Evolutionary conservation across 2,329 filamentous ascomycete genomes (phyloP).

Genomic region (Pestalotiopsis sp.): DNA sequence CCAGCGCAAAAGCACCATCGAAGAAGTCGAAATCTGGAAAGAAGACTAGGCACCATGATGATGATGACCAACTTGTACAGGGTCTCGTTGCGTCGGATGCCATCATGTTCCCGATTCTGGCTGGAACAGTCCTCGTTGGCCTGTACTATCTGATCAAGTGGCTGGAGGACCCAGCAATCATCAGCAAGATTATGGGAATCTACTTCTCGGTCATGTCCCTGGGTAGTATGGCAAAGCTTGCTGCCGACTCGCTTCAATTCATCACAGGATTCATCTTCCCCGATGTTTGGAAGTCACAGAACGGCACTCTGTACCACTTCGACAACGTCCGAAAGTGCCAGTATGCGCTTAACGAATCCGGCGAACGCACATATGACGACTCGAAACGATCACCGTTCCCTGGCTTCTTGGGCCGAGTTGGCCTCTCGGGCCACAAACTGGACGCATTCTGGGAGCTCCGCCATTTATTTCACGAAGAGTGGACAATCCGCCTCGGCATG

Average conservation of each 20-base stretch:
- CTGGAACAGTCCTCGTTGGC: slow-evolving; percentile 69
- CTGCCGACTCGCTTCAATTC: slow-evolving; percentile 72
- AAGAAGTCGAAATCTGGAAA: slow-evolving; percentile 46
- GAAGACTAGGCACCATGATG: slow-evolving; percentile 50
- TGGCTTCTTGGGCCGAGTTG: slow-evolving; percentile 36
- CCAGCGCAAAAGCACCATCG: slow-evolving; percentile 66
- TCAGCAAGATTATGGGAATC: slow-evolving; percentile 81
- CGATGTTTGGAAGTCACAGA: slow-evolving; percentile 58
- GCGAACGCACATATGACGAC: slow-evolving; percentile 28
- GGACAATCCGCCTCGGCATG: slow-evolving; percentile 52
- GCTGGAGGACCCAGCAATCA: slow-evolving; percentile 76
- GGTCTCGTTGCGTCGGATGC: slow-evolving; percentile 78
- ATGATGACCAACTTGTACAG: slow-evolving; percentile 57
- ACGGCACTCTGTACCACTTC: slow-evolving; percentile 47
- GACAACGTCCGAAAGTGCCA: slow-evolving; percentile 44
- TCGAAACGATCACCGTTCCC: slow-evolving; percentile 41
- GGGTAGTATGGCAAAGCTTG: slow-evolving; percentile 73
- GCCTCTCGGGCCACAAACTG: slow-evolving; percentile 26
- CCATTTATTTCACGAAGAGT: slow-evolving; percentile 51
- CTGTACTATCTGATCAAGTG: slow-evolving; percentile 91
- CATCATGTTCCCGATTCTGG: slow-evolving; percentile 80
- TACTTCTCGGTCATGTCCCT: slow-evolving; percentile 84
- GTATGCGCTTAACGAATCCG: slow-evolving; percentile 28
- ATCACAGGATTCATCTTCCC: slow-evolving; percentile 73
- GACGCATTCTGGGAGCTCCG: slow-evolving; percentile 53